Evolutionary conservation across 2,329 filamentous ascomycete genomes (phyloP).

Genomic region (Coniella vitis): DNA sequence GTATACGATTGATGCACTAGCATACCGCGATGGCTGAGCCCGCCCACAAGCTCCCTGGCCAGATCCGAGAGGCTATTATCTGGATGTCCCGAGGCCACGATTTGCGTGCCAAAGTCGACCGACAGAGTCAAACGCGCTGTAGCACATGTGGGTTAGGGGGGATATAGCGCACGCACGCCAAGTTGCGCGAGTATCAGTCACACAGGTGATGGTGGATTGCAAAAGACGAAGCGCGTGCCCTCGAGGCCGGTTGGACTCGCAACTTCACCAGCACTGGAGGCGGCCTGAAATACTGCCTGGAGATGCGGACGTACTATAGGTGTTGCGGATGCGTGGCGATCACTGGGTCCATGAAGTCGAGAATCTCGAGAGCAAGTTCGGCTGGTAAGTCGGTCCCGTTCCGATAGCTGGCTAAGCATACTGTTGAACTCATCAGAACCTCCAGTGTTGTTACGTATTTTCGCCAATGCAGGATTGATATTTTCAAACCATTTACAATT

Average conservation of each 20-base stretch:
- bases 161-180: conserved; percentile 30
- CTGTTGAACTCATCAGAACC: too few species aligned
- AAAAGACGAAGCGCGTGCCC: conserved; percentile 27
- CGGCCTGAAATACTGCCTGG: conserved; percentile 19
- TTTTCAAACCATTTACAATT: too few species aligned
- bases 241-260: conserved; percentile 26
- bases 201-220: conserved; percentile 28
- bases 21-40: conserved; percentile 30
- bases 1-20: conserved; percentile 27
- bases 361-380: conserved; percentile 18
- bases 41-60: conserved; percentile 23
- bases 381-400: too few species aligned
- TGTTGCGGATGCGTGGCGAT: conserved; percentile 6
- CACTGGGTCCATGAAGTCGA: conserved; percentile 15
- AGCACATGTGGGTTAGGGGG: conserved; percentile 23
- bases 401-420: too few species aligned
- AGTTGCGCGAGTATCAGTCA: conserved; percentile 27
- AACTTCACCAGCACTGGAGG: conserved; percentile 20
- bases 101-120: conserved; percentile 20
- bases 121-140: conserved; percentile 24
- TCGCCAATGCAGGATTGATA: too few species aligned
- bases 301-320: conserved; percentile 12
- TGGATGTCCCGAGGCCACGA: conserved; percentile 13
- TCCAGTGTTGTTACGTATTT: too few species aligned
- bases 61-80: conserved; percentile 22